These are phyloP conservation scores for Boletus tylopilopsis DNA, from an alignment of 768 basidiomycete genomes.

Conservation along the genomic window DNA sequence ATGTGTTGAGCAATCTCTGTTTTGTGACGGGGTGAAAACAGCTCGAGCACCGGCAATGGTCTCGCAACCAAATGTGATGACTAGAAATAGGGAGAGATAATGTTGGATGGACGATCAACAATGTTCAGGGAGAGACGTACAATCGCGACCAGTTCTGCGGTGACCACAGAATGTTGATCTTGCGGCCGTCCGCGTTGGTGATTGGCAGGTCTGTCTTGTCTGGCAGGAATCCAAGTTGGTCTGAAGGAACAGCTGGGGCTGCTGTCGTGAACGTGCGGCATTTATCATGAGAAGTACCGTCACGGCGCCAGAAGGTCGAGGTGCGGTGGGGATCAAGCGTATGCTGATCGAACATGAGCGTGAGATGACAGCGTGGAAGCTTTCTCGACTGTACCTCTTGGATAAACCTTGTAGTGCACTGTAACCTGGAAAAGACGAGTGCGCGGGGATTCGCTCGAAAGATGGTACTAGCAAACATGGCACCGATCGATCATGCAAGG, in stretches of 20 bases:
- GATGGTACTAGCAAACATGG: too few species aligned
- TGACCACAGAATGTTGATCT: conserved; percentile 73
- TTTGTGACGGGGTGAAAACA: conserved; percentile 89
- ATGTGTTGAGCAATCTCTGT: conserved; percentile 85
- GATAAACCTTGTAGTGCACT: background rate
- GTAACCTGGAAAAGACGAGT: background rate
- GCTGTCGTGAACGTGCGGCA: conserved; percentile 3
- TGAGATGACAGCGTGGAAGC: too few species aligned
- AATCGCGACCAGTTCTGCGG: conserved; percentile 70
- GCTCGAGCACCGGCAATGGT: conserved; percentile 85
- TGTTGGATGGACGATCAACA: background rate
- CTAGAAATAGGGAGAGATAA: conserved; percentile 46
- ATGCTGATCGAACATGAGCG: too few species aligned
- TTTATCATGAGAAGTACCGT: background rate
- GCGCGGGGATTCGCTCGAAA: background rate
- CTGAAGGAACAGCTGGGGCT: conserved; percentile 19
- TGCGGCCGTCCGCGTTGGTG: conserved; percentile 51
- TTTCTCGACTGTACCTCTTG: too few species aligned
- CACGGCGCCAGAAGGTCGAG: background rate
- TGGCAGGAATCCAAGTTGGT: conserved; percentile 27
- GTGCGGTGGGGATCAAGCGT: background rate
- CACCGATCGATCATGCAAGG: too few species aligned
- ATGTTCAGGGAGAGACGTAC: too few species aligned
- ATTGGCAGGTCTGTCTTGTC: conserved; percentile 42
- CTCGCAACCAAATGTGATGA: conserved; percentile 87